phyloP scores from a whole-genome alignment of 2,329 filamentous ascomycete genomes.

The Coniochaeta sp. region DNA sequence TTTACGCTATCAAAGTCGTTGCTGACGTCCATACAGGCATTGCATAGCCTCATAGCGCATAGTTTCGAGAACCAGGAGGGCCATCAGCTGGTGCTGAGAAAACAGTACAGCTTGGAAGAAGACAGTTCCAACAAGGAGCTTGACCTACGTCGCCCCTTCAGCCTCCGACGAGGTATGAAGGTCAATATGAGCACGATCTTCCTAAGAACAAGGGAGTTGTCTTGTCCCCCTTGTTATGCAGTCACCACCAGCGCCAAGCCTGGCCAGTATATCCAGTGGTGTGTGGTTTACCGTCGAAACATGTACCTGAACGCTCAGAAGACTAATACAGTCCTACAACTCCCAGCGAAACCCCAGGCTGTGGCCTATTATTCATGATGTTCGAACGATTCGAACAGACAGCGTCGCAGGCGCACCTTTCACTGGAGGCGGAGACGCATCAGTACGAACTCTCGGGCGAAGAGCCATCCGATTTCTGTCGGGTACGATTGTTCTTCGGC shows the following conservation, averaged over 20 bases:
- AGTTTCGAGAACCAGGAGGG: neutral
- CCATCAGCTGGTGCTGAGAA: neutral
- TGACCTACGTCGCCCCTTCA: neutral
- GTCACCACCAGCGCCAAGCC: neutral
- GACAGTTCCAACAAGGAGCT: neutral
- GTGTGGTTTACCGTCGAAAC: neutral
- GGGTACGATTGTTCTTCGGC: neutral
- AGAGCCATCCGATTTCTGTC: neutral
- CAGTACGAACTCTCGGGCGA: neutral
- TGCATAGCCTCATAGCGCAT: neutral
- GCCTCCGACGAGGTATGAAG: neutral
- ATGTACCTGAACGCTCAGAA: neutral
- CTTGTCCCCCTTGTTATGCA: neutral
- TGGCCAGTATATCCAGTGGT: neutral
- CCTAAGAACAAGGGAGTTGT: neutral
- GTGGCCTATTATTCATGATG: neutral
- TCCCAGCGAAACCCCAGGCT: neutral
- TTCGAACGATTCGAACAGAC: neutral
- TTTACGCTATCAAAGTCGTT: neutral
- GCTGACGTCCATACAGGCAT: neutral
- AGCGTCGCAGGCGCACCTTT: neutral
- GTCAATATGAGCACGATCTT: neutral
- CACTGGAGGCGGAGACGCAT: no score
- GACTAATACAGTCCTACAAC: neutral
- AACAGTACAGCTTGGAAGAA: neutral